Evolutionary conservation across 495 filamentous ascomycete genomes (phyloP).

Genomic region (Lepraria neglecta): DNA sequence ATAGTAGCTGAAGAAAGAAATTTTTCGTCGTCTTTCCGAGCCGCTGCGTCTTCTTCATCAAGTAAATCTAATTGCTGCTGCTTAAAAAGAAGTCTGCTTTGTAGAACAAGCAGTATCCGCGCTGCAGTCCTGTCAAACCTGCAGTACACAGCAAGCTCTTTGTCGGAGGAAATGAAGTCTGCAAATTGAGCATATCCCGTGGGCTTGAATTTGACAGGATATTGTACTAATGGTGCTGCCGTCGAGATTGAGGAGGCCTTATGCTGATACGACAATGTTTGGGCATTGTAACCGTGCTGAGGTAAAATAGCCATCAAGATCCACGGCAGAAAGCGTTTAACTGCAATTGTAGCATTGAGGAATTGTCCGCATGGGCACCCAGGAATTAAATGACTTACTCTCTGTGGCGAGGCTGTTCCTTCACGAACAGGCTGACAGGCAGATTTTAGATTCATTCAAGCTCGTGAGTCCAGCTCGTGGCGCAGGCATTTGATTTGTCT

Average conservation of each 20-base stretch:
- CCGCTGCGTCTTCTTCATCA: conserved; percentile 15
- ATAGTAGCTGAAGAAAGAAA: conserved; percentile 13
- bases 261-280: too few species aligned
- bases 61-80: conserved; percentile 8
- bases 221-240: too few species aligned
- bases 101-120: conserved; percentile 6
- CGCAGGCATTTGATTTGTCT: neutral
- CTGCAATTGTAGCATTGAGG: too few species aligned
- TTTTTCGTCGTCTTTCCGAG: conserved; percentile 4
- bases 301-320: too few species aligned
- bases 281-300: too few species aligned
- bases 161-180: conserved; percentile 16
- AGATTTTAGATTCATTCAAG: neutral
- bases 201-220: neutral
- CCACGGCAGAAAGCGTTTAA: too few species aligned
- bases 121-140: conserved; percentile 19
- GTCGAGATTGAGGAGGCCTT: too few species aligned
- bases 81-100: conserved; percentile 11
- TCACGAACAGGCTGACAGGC: neutral
- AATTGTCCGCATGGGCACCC: too few species aligned
- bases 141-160: conserved; percentile 17
- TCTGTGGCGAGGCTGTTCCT: too few species aligned
- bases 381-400: too few species aligned
- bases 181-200: conserved; percentile 17
- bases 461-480: neutral